Evolutionary conservation across 1,139 yeast species (phyloP), one percentile per base, ranked within the genome.

Genomic region (Arxiozyma slooffiae): DNA sequence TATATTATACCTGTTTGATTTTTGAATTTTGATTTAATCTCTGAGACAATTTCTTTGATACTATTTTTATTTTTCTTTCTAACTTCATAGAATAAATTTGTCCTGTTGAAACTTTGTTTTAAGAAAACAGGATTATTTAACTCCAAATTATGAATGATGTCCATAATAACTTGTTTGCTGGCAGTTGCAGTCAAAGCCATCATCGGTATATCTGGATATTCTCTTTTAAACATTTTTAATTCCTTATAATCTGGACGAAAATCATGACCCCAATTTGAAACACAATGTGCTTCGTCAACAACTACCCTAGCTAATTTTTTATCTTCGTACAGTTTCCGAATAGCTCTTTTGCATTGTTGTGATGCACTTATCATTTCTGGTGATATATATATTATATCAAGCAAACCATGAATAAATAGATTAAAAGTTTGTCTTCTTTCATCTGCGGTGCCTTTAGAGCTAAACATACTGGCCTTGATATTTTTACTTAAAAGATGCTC

Each of bases 181-280:
- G 99, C 99, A 0, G 99, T 94, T 0, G 98, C 98, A 0, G 99
- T 94, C 51, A 94, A 72, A 0, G 98, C 98, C 89, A 94, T 90
- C 57, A 94, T 74, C 1, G 98, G 98, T 7, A 88, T 80, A 47
- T 76, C 77, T 0, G 96, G 95, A 63, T 78, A 92, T 52, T 79
- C 77, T 38, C 71, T 68, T 61, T 89, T 87, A 67, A 94, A 85
- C 56, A 76, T 76, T 40, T 82, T 81, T 66, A 94, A 73, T 34
- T 82, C 85, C 61, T 89, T 87, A 69, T 94, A 94, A 67, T 92
- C 97, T 0, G 97, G 97, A 52, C 99, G 75, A 66, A 94, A 94
- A 68, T 94, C 98, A 67, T 94, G 98, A 18, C 99, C 99, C 99
- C 99, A 94, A 11, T 95, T 85, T 53, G 96, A 87, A 51, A 94